phyloP scores from a whole-genome alignment of 176 grass and related monocot species.

The Canna indica region DNA sequence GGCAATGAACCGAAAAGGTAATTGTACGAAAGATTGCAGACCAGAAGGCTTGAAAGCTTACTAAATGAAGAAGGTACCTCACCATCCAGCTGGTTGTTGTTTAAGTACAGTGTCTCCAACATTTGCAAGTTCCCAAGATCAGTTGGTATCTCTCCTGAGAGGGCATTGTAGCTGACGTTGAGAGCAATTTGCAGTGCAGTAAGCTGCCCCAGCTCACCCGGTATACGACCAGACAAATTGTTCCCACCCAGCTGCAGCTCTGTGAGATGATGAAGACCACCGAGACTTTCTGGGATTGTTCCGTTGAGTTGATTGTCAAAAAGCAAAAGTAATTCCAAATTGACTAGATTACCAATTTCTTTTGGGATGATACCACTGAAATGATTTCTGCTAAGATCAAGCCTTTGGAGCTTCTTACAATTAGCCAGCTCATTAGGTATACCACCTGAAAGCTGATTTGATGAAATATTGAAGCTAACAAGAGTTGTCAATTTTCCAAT shows the following conservation, averaged over 20 bases:
- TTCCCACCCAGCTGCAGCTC: slow-evolving; percentile 93
- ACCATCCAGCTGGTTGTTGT: slow-evolving; percentile 85
- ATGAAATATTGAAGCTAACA: slow-evolving; percentile 92
- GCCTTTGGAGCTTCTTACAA: slow-evolving; percentile 83
- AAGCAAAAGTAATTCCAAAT: slow-evolving; percentile 70
- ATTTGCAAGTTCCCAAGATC: slow-evolving; percentile 77
- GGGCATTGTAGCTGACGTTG: slow-evolving; percentile 79
- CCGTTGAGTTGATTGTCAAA: slow-evolving; percentile 82
- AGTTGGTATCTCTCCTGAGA: slow-evolving; percentile 62
- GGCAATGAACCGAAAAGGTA: slow-evolving; percentile 64
- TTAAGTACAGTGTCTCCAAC: slow-evolving; percentile 71
- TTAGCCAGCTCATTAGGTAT: slow-evolving; percentile 49
- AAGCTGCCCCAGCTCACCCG: slow-evolving; percentile 68
- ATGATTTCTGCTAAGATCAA: slow-evolving; percentile 80
- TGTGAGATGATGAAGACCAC: slow-evolving; percentile 60
- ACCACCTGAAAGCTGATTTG: slow-evolving; percentile 51
- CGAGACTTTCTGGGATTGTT: slow-evolving; percentile 62
- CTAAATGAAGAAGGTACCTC: slow-evolving; percentile 63
- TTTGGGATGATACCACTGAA: slow-evolving; percentile 54
- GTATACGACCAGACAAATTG: slow-evolving; percentile 48
- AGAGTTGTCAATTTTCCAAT: slow-evolving; percentile 68
- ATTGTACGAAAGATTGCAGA: slow-evolving; percentile 96
- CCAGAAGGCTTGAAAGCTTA: slow-evolving; percentile 61
- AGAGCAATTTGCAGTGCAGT: slow-evolving; percentile 73
- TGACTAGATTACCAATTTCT: slow-evolving; percentile 64